These are phyloP conservation scores for Picea glauca DNA, from an alignment of 75 land plant genomes.

Conservation along the genomic window DNA sequence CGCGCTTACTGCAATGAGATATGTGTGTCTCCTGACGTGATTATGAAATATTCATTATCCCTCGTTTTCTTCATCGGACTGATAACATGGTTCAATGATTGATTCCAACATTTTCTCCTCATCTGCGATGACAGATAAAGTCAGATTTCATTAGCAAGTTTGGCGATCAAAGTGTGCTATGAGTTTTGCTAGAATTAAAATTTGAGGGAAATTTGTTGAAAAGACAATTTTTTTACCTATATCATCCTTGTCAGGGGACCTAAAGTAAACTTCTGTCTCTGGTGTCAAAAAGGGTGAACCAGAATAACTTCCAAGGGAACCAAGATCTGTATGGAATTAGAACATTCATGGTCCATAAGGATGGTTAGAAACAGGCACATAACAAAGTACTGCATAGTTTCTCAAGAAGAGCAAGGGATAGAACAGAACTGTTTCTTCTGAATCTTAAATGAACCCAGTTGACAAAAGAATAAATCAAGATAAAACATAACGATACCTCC, in stretches of 20 bases:
- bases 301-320: conserved; percentile 44
- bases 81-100: conserved; percentile 21
- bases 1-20: neutral
- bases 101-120: conserved; percentile 64
- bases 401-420: neutral
- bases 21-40: neutral
- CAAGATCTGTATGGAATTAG: conserved; percentile 60
- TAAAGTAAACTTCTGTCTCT: conserved; percentile 40
- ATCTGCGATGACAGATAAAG: conserved; percentile 24
- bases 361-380: neutral
- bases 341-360: neutral
- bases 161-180: conserved; percentile 10
- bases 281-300: conserved; percentile 53
- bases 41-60: neutral
- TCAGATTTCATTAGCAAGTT: neutral
- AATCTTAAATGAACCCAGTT: conserved; percentile 15
- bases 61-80: conserved; percentile 9
- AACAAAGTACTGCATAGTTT: neutral
- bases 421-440: neutral
- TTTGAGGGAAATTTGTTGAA: too few species aligned
- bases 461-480: neutral
- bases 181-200: too few species aligned
- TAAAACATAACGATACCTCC: conserved; percentile 25
- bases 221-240: neutral
- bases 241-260: conserved; percentile 37